Evolutionary conservation across 768 basidiomycete genomes (phyloP).

Genomic region (Mycena albidolilacea): DNA sequence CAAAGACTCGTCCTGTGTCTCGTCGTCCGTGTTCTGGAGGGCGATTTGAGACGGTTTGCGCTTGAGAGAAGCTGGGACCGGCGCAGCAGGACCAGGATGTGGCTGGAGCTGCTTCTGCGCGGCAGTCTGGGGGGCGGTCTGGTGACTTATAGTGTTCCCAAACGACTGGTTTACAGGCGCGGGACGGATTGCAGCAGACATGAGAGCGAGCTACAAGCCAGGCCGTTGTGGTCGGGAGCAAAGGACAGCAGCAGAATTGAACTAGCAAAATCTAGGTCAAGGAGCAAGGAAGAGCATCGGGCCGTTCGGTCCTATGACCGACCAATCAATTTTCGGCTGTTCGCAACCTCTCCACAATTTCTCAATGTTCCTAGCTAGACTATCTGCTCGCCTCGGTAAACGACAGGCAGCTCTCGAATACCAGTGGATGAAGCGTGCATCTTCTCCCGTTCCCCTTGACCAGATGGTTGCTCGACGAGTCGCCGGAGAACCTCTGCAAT

Average conservation of each 20-base stretch:
- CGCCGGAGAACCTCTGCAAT: conserved; percentile 87
- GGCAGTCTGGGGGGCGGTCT: conserved; percentile 8
- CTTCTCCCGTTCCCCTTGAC: conserved; percentile 45
- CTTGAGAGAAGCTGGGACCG: conserved; percentile 41
- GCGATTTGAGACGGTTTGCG: conserved; percentile 58
- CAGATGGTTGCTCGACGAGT: conserved; percentile 73
- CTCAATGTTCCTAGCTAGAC: conserved; percentile 31
- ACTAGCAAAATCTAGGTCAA: conserved; percentile 1
- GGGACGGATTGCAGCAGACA: conserved; percentile 34
- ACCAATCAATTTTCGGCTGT: neutral
- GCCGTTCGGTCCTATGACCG: conserved; percentile 3
- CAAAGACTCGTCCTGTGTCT: conserved; percentile 69
- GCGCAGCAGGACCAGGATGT: conserved; percentile 23
- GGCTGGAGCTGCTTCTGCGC: conserved; percentile 35
- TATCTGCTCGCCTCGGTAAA: conserved; percentile 49
- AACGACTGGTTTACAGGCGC: conserved; percentile 19
- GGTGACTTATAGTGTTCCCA: neutral
- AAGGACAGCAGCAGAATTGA: neutral
- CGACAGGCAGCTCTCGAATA: conserved; percentile 57
- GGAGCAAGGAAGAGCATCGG: neutral
- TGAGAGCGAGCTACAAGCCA: neutral
- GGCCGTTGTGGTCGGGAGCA: conserved; percentile 20
- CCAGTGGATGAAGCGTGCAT: conserved; percentile 59
- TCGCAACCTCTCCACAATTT: neutral
- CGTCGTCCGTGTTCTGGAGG: conserved; percentile 58